Base-by-base conservation (phyloP, 2,329 filamentous ascomycete species). In the Penicillium sp. region DNA sequence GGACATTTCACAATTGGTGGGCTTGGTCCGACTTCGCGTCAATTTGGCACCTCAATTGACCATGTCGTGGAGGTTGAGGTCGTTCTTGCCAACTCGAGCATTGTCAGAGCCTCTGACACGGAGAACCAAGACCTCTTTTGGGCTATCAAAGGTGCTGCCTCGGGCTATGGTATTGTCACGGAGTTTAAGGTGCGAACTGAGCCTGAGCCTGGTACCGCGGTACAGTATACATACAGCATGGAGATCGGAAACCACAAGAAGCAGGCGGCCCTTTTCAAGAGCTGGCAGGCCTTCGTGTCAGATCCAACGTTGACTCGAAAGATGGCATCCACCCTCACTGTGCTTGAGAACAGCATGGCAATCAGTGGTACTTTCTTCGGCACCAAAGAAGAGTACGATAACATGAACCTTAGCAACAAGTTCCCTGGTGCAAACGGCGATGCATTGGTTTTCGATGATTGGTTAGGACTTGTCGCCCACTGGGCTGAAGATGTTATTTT, bases 141-240 rank as follows among this genome's bases (percentile, higher is more conserved):
- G 47, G 68, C 65, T 2, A 59, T 70, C 24, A 63, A 61, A 31
- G 68, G 68, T n/a, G 68, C 68, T 2, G 66, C 59, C 1, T 61
- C 66, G 6, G 61, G 62, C 21, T 70, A 70, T 53, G 68, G 66
- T 9, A 62, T 71, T n/a, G 63, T 71, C 5, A 71, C 68, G 1
- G 64, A 67, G 42, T 70, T 71, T 49, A 63, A 61, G 9, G 56
- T 71, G 24, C 63, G 64, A 32, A 71, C 69, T 0, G 58, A 69
- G 39, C 57, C 64, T 0, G 66, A 64, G 13, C 28, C 40, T 22
- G 40, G 26, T 66, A 69, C 6, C 35, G 70, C 80, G 3, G 73
- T 85, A 5, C 73, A 82, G 51, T 84, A 82, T 63, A 75, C 75
- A 3, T 84, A 77, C 64, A 73, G 71, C 13, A 66, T 83, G 49